Evolutionary conservation across 768 basidiomycete genomes (phyloP), one percentile per base, ranked within the genome.

Genomic region (Leccinum ochraceum): DNA sequence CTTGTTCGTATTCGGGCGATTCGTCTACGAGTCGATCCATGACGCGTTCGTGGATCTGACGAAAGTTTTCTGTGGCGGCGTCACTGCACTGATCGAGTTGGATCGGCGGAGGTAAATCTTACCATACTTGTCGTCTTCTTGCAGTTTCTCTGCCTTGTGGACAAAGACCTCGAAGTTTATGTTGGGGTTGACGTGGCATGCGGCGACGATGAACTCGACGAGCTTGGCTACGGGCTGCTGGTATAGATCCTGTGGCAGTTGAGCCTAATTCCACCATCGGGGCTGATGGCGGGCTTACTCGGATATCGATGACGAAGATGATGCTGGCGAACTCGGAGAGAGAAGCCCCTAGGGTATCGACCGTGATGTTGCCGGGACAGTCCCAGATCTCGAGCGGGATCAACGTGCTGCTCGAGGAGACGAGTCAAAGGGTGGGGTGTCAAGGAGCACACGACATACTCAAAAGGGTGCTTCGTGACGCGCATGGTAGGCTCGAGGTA

Each of bases 311-410:
- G 28, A 98, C 94, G 65, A 95, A 98, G 57, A 98, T 86, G 67
- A 98, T 82, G 3, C 89, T 87, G 2, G 92, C 82, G 67, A 97
- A 94, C 32, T 90, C 83, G 49, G 87, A 84, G 39, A 97, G 81
- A 8, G 90, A 84, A 8, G 84, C 81, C 22, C 85, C 87, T 11
- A 96, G 81, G n/a, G 86, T 83, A 24, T 94, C 89, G 13, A 89
- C 83, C 4, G 92, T 87, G 58, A 87, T 84, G 61, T 89, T 93
- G 26, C 91, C 92, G 0, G 95, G 96, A 67, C 94, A 93, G 70
- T 97, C 95, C 94, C 94, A 97, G 71, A 98, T 86, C 71, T 97
- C 92, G 39, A 98, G 83, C 1, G 94, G 93, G 62, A 97, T 87
- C 63, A 96, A 86, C 46, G 94, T 90, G 75, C 95, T 97, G 73